Base-by-base conservation (phyloP, 2,329 filamentous ascomycete species). In the Fusarium anthophilum region DNA sequence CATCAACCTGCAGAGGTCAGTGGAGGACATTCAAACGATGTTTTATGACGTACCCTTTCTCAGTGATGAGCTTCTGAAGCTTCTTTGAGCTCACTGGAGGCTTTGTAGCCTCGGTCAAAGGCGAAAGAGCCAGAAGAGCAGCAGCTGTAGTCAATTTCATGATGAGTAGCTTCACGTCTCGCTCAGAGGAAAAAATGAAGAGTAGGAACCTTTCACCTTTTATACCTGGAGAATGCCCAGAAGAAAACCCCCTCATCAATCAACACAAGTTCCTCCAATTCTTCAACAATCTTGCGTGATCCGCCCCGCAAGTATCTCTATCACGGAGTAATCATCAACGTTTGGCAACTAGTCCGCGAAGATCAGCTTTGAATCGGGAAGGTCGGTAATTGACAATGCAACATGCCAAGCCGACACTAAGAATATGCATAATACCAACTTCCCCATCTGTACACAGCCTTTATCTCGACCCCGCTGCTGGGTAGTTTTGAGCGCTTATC, bases 51-150 rank as follows among this genome's bases (percentile, higher is more conserved):
- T 66, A 78, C 76, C 67, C 74, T 32, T 78, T 77, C 54, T 78
- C 70, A 1, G 76, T 77, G 24, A 77, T 77, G 22, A 66, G 62
- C 57, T 77, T 78, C 18, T 78, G 77, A 1, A 78, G 72, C 63
- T 77, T 77, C 45, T 69, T 39, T 22, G 77, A 76, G 41, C 60
- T 77, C 3, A 77, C 76, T 1, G 38, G 63, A 3, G 76, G 74
- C 32, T 77, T 74, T 15, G 69, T 72, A 14, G 75, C 76, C n/a
- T 60, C 75, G 1, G 30, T 41, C 6, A 77, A 53, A n/a, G 77
- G 73, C 50, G 67, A 63, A 47, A 75, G 24, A 47, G 78, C 86
- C 22, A 83, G 51, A 8, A 78, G 57, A 7, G 69, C 66, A 45
- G 64, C 35, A 1, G 63, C 64, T 20, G 61, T 65, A 12, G 76